Evolutionary conservation across 1,284 basidiomycete genomes (phyloP).

Genomic region (Malassezia dermatis): DNA sequence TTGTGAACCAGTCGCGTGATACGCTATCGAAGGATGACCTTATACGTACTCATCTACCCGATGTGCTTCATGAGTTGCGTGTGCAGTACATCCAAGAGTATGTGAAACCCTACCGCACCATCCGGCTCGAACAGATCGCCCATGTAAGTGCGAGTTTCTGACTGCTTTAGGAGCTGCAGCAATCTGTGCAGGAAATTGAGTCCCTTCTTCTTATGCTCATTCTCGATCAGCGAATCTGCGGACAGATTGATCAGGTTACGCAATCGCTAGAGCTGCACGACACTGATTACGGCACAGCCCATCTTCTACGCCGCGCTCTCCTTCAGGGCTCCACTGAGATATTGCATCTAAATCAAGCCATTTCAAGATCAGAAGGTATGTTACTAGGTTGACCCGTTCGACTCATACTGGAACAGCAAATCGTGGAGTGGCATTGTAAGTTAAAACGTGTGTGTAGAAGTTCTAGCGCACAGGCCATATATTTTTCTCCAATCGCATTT

Average conservation of each 20-base stretch:
- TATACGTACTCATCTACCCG: slow-evolving; percentile 85
- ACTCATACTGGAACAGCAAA: not conserved
- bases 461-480: not conserved
- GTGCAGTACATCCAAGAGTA: slow-evolving; percentile 95
- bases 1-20: slow-evolving; percentile 75
- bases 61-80: slow-evolving; percentile 78
- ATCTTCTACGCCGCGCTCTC: slow-evolving; percentile 69
- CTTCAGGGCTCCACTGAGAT: slow-evolving; percentile 70
- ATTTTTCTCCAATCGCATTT: not conserved
- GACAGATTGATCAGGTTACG: slow-evolving; percentile 86
- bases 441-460: not conserved
- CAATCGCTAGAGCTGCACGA: slow-evolving; percentile 77
- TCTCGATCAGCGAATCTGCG: slow-evolving; percentile 84
- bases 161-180: slow-evolving; percentile 69
- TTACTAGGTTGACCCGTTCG: not conserved
- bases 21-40: slow-evolving; percentile 93
- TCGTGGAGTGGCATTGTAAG: not conserved
- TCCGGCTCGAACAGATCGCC: slow-evolving; percentile 60
- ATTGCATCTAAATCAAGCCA: slow-evolving; percentile 59
- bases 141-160: slow-evolving; percentile 50
- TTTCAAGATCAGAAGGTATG: slow-evolving; percentile 56
- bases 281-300: slow-evolving; percentile 60
- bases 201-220: slow-evolving; percentile 86
- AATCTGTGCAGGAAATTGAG: slow-evolving; percentile 76
- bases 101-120: slow-evolving; percentile 87